Base-by-base conservation (phyloP, 805 yeast species). In the Candida insectorum region DNA sequence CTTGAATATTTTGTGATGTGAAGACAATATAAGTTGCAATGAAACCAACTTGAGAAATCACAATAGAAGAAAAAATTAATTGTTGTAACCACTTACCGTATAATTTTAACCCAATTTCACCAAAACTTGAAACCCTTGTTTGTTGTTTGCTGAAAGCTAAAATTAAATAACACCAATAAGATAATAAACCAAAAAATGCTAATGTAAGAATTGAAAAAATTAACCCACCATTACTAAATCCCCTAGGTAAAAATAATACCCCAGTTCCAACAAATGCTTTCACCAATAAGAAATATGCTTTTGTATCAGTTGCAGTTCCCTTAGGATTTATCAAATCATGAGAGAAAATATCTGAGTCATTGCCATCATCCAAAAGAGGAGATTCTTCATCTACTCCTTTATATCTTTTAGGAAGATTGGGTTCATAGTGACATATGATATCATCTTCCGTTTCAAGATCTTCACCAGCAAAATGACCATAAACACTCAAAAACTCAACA, bases 381-480 rank as follows among this genome's bases (percentile, higher is more conserved):
- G 62, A 48, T 16, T 60, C 36, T 10, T 34, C 47, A 7, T 35
- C 34, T 2, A 26, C 31, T 12, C 33, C 33, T 11, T 15, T 16
- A 11, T 29, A 34, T 8, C 8, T 5, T 24, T 24, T 28, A 1
- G 58, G 56, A 11, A 44, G 45, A 10, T 40, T 28, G 3, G 59
- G 49, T 20, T 45, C 48, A 41, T 69, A 73, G 39, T 69, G 74
- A 41, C 79, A 75, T 1, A 75, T 74, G 52, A 61, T 65, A 49
- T 79, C 88, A 14, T 61, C 65, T 34, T 74, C 80, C 49, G 78
- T 83, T 47, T 82, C 91, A 34, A 84, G 69, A 24, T 79, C 76
- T 56, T 84, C 93, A 52, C 94, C 94, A 2, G 93, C 93, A 58
- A 85, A 85, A 62, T 85, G 91, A 5, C 94, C 94, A 56, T 85